Conservation (phyloP, 441 rosid species). For the Jatropha podagrica region DNA sequence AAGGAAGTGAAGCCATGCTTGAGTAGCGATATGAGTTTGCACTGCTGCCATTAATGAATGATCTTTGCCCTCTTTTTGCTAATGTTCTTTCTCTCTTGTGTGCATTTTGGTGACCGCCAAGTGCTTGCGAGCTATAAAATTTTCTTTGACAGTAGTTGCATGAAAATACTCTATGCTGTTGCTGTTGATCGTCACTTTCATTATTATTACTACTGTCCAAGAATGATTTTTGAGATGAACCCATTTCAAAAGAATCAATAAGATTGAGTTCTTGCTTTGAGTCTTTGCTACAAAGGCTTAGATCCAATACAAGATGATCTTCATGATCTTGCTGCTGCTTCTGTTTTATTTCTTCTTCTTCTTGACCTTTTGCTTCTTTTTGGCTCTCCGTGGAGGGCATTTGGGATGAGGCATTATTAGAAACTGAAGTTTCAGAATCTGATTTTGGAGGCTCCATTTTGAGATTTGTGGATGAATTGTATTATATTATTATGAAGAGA, state of each 20-base stretch:
- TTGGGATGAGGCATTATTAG: neutral
- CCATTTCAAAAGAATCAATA: constrained; percentile 41
- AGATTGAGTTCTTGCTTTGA: constrained; percentile 54
- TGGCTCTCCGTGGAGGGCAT: neutral
- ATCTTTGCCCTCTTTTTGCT: constrained; percentile 61
- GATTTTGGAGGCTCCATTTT: constrained; percentile 43
- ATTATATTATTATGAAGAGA: neutral
- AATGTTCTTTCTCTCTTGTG: constrained; percentile 79
- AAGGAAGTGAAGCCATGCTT: constrained; percentile 74
- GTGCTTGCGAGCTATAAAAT: constrained; percentile 84
- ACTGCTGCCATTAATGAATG: constrained; percentile 1
- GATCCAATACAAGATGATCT: constrained; percentile 55
- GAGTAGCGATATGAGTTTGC: constrained; percentile 35
- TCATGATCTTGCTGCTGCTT: neutral
- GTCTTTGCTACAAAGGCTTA: constrained; percentile 49
- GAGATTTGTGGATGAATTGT: neutral
- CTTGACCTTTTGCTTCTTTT: neutral
- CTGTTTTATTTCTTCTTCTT: neutral
- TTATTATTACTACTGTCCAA: constrained; percentile 13
- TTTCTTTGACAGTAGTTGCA: constrained; percentile 83
- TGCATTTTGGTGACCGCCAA: constrained; percentile 86
- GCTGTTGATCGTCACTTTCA: constrained; percentile 14
- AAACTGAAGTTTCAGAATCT: constrained; percentile 33
- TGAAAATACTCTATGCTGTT: constrained; percentile 59
- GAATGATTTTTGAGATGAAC: neutral